These are phyloP conservation scores for Botrytis fabae DNA, from an alignment of 2,329 filamentous ascomycete species.

Conservation along the genomic window DNA sequence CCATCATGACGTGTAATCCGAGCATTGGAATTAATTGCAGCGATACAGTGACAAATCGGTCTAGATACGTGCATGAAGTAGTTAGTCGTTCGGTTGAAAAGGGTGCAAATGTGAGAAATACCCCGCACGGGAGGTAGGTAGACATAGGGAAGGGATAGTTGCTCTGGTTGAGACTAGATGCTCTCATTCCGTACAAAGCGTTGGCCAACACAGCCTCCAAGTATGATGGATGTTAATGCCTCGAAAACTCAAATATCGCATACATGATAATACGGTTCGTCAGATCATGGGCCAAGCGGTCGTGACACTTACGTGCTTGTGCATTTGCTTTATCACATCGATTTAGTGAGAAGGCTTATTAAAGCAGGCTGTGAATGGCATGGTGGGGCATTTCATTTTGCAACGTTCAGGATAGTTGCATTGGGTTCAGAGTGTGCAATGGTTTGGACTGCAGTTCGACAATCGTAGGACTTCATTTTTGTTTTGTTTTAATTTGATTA, in stretches of 20 bases:
- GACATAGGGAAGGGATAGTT: background rate
- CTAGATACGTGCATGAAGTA: background rate
- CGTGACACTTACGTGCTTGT: background rate
- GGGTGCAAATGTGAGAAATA: background rate
- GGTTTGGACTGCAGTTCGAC: background rate
- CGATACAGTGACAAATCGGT: background rate
- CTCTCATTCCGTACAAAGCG: background rate
- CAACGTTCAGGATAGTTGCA: background rate
- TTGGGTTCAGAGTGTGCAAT: background rate
- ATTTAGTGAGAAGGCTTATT: background rate
- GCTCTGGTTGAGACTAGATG: background rate
- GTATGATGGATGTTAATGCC: background rate
- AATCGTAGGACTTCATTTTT: background rate
- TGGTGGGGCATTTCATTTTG: background rate
- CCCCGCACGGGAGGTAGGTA: background rate
- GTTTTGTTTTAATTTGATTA: background rate
- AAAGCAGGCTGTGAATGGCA: background rate
- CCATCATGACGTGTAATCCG: background rate
- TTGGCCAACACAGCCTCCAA: conserved; percentile 3
- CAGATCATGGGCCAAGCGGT: background rate
- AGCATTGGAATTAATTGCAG: background rate
- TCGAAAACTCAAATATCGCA: background rate
- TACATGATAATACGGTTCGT: background rate
- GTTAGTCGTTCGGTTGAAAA: background rate
- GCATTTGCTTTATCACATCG: background rate